Percentiles rank a stretch among this genome's conserved stretches.
These are phyloP conservation scores for Suhomyces prunicola DNA, from an alignment of 805 yeast species.

Conservation along the genomic window DNA sequence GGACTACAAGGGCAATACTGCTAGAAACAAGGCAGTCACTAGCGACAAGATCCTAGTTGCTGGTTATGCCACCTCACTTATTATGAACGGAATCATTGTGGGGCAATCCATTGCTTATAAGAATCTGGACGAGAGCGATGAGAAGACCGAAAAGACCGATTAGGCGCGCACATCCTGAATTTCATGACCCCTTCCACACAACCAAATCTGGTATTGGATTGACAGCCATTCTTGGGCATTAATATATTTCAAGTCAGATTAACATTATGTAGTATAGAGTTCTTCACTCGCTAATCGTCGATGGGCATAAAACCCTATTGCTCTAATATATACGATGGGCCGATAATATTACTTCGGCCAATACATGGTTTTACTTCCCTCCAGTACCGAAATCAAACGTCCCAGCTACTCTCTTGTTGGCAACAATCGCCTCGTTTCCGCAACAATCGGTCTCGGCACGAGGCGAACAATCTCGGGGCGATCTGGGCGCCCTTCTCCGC, in stretches of 20 bases:
- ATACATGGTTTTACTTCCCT: not conserved
- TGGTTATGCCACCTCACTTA: slow-evolving; percentile 36
- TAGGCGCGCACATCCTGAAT: not conserved
- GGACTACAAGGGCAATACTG: slow-evolving; percentile 19
- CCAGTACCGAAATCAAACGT: no score
- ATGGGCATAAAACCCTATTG: not conserved
- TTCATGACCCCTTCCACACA: no score
- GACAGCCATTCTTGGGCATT: not conserved
- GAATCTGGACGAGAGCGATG: not conserved
- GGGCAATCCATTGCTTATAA: slow-evolving; percentile 32
- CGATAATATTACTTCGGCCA: not conserved
- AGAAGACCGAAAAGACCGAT: not conserved
- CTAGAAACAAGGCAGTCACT: slow-evolving; percentile 12
- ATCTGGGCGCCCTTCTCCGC: not conserved
- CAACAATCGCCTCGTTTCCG: not conserved
- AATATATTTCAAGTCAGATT: not conserved
- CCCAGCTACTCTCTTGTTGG: no score
- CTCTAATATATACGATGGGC: no score
- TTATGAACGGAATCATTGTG: slow-evolving; percentile 32
- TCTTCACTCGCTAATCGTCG: not conserved
- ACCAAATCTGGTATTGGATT: not conserved
- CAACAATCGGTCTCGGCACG: not conserved
- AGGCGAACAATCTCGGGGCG: not conserved
- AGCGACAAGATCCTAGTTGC: slow-evolving; percentile 35
- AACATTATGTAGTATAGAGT: not conserved